Base-by-base conservation (phyloP, 2,329 filamentous ascomycete species). In the Aureobasidium sp. region DNA sequence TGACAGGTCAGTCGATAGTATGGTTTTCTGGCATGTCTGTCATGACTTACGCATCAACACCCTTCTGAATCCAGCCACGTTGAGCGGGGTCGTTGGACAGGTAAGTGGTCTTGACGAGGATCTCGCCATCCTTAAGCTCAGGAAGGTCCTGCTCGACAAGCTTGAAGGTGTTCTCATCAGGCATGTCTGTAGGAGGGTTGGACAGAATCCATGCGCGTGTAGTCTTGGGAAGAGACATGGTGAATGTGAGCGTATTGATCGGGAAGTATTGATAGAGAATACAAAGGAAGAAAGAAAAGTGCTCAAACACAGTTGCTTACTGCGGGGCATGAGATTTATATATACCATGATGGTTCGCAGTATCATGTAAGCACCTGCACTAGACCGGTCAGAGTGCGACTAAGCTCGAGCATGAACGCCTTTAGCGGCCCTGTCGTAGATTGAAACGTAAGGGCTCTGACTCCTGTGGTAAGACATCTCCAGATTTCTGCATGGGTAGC, bases 21-120 rank as follows among this genome's bases (percentile, higher is more conserved):
- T 17, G 22, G 21, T 11, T n/a, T 6, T n/a, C 2, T 29, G 19
- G 3, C 11, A 14, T 37, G 10, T n/a, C 11, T 41, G 38, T 21
- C n/a, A n/a, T 62, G n/a, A 64, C 61, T 54, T 55, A 60, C 51
- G 51, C 39, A 3, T 45, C 24, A 5, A 47, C 40, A 25, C 34
- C 51, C 21, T 67, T 62, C 55, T 73, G 66, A 56, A 79, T 77
- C 74, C 75, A 77, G 39, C 67, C 69, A 52, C 76, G 70, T 60
- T 78, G 75, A 3, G 74, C 76, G 1, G 77, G 76, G 62, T 79
- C 76, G 56, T 78, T 79, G 57, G 74, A 77, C 47, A 78, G 61
- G 61, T 70, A 76, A 16, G 71, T 59, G 2, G 66, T 62, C 62
- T 77, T 74, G 51, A 77, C 56, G 17, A 79, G 69, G 55, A 75